These are phyloP conservation scores for Puccinia triticina DNA, from an alignment of 1,284 basidiomycete species.

Conservation along the genomic window DNA sequence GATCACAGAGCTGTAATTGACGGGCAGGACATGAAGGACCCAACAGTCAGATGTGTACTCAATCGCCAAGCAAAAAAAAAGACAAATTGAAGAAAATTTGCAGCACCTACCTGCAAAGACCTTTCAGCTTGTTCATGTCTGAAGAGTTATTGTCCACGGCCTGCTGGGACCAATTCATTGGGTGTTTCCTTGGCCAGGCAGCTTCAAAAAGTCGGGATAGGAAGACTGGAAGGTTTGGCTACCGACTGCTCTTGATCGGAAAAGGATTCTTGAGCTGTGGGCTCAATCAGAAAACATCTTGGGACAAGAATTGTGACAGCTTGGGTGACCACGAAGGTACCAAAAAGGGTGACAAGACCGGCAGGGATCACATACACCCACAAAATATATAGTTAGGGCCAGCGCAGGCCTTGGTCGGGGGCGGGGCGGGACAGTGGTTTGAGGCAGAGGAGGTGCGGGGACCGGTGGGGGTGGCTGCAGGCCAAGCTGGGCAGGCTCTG, in stretches of 20 bases:
- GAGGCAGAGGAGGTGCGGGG: too few relatives aligned
- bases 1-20: too few relatives aligned
- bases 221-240: conserved; percentile 67
- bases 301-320: too few relatives aligned
- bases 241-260: too few relatives aligned
- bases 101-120: conserved; percentile 75
- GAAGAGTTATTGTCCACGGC: conserved; percentile 94
- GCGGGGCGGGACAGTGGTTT: too few relatives aligned
- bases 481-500: too few relatives aligned
- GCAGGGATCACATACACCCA: conserved; percentile 89
- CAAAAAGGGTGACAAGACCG: conserved; percentile 83
- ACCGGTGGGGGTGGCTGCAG: too few relatives aligned
- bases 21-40: conserved; percentile 63
- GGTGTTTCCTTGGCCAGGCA: conserved; percentile 62
- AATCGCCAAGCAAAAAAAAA: conserved; percentile 37
- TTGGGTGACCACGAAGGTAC: conserved; percentile 88
- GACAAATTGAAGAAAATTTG: conserved; percentile 7
- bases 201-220: too few relatives aligned
- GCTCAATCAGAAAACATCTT: too few relatives aligned
- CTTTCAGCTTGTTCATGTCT: conserved; percentile 85
- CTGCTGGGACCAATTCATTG: conserved; percentile 84
- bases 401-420: too few relatives aligned
- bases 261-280: too few relatives aligned
- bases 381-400: too few relatives aligned
- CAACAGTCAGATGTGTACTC: not conserved